These are phyloP conservation scores for Gregarina niphandrodes DNA, from an alignment of 169 alveolate genomes.

Conservation along the genomic window DNA sequence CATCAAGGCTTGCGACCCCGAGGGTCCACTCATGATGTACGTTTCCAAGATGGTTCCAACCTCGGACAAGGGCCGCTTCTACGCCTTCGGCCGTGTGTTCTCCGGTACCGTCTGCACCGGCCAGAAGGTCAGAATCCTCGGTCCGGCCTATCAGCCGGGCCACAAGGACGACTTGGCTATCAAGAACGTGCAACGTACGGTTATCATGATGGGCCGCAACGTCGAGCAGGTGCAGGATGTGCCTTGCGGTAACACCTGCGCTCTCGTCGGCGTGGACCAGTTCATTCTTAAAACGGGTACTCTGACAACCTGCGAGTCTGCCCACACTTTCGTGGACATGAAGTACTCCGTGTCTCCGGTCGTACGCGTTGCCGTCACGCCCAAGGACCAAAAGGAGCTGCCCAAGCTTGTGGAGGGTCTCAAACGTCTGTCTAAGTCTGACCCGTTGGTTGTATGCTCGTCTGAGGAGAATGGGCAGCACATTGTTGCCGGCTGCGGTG, in stretches of 20 bases:
- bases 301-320: constrained; percentile 77
- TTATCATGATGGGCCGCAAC: constrained; percentile 92
- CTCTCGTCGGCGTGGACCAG: constrained; percentile 94
- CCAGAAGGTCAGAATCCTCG: constrained; percentile 82
- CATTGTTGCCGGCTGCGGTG: constrained; percentile 89
- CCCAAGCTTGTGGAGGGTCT: constrained; percentile 96
- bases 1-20: constrained; percentile 84
- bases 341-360: constrained; percentile 96
- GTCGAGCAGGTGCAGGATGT: constrained; percentile 83
- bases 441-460: constrained; percentile 87
- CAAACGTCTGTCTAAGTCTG: constrained; percentile 84
- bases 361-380: constrained; percentile 95
- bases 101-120: constrained; percentile 96
- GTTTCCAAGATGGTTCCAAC: constrained; percentile 99
- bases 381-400: constrained; percentile 85
- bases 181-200: constrained; percentile 89
- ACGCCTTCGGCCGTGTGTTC: constrained; percentile 99
- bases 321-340: constrained; percentile 91
- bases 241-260: constrained; percentile 96
- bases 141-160: constrained; percentile 94
- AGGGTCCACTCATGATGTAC: constrained; percentile 95
- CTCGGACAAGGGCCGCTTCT: constrained; percentile 91
- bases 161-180: constrained; percentile 78
- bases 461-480: constrained; percentile 95
- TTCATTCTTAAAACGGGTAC: constrained; percentile 87